A percentile compares a stretch with the other conserved stretches of the same genome.
Conservation (phyloP, 2,329 filamentous ascomycete species). For the Coleophoma crateriformis region DNA sequence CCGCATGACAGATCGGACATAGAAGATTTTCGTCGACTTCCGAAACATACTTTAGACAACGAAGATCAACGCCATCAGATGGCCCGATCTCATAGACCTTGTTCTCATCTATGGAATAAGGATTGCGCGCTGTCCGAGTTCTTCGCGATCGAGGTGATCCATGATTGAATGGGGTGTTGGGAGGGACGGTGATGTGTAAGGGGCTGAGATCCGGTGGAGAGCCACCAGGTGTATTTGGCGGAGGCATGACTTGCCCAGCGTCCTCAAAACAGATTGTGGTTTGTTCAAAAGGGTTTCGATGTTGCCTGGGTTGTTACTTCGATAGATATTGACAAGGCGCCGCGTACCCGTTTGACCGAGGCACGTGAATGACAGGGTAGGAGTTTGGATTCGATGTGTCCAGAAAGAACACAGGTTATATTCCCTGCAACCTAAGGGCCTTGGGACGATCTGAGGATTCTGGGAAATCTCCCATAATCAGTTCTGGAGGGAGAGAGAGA, state of each 20-base stretch:
- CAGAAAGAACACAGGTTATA: no score
- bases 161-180: slow-evolving; percentile 1
- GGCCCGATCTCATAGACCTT: background rate
- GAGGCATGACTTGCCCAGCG: slow-evolving; percentile 1
- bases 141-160: slow-evolving; percentile 1
- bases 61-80: slow-evolving; percentile 21
- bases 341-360: no score
- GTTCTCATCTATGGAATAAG: background rate
- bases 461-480: no score
- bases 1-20: slow-evolving; percentile 47
- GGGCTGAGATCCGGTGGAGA: slow-evolving; percentile 1
- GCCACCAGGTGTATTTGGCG: slow-evolving; percentile 2
- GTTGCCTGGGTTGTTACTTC: no score
- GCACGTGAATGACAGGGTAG: no score
- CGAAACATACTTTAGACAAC: slow-evolving; percentile 28
- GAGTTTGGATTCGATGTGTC: no score
- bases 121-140: background rate
- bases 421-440: no score
- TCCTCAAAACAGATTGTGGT: background rate
- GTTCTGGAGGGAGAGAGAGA: no score
- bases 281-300: background rate
- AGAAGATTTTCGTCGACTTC: slow-evolving; percentile 31
- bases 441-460: no score
- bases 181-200: slow-evolving; percentile 1
- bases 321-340: no score